phyloP scores from a whole-genome alignment of 805 yeast species.

The Spathaspora hagerdaliae region DNA sequence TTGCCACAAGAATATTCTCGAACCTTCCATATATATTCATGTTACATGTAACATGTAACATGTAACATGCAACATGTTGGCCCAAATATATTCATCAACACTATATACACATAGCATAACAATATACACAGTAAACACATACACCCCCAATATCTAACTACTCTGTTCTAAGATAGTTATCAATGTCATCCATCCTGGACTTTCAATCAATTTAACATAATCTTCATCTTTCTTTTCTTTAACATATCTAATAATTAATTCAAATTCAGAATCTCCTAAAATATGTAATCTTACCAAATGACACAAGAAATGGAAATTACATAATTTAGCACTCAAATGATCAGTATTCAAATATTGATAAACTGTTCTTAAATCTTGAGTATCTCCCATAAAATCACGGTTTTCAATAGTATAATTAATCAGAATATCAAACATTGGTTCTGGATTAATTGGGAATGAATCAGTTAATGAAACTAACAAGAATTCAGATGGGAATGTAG shows the following conservation, averaged over 20 bases:
- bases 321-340: constrained; percentile 30
- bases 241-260: constrained; percentile 47
- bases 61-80: too few species aligned
- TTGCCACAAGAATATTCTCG: background rate
- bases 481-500: constrained; percentile 91
- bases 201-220: constrained; percentile 49
- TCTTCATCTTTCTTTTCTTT: constrained; percentile 37
- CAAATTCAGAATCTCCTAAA: constrained; percentile 52
- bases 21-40: background rate
- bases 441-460: constrained; percentile 75
- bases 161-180: constrained; percentile 46
- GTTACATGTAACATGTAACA: too few species aligned
- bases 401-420: constrained; percentile 67
- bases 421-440: constrained; percentile 44
- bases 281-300: constrained; percentile 57
- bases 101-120: too few species aligned
- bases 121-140: too few species aligned
- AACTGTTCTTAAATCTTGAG: constrained; percentile 61
- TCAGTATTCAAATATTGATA: constrained; percentile 43
- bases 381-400: constrained; percentile 68
- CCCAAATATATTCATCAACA: too few species aligned
- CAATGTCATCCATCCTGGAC: constrained; percentile 82
- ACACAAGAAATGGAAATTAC: constrained; percentile 75
- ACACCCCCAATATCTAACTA: background rate
- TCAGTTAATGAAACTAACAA: constrained; percentile 83